Base-by-base conservation (phyloP, 2,329 filamentous ascomycete genomes). In the Chalaropsis ovoidea region DNA sequence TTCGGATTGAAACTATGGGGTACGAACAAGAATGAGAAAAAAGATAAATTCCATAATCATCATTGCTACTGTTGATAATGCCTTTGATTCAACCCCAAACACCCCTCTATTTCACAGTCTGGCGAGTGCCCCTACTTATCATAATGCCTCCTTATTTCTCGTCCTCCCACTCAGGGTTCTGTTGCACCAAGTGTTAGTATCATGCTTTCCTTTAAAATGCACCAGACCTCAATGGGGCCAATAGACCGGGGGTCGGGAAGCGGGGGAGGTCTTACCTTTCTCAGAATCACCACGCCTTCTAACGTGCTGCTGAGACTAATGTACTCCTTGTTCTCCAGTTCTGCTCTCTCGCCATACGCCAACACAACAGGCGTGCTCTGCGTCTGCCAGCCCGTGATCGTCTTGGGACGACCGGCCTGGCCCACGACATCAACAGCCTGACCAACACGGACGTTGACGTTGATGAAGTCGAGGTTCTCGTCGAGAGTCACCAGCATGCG, bases 311-410 rank as follows among this genome's bases (percentile, higher is more conserved):
- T 95, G 73, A 99, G 78, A 76, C 88, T 90, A 69, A 97, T 87
- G 75, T 97, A 99, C 78, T 99, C 87, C 78, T 99, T 94, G 72
- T 99, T 94, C 76, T 99, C 94, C 62, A 99, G 80, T 80, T 99
- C 94, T 10, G 94, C 94, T 72, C 95, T 83, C 80, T 99, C 94
- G 39, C 95, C 94, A 73, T 96, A 88, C n/a, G 90, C 87, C 71
- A 99, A 79, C 67, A 99, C 80, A 60, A 99, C 94, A 0, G 94
- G 94, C n/a, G 94, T 99, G 79, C 90, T 96, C 80, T 99, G 94
- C 70, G 94, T 99, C 78, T 99, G 94, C 94, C 94, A 99, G 64
- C 94, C 94, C 10, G 94, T 99, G 72, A 99, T 99, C 1, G 94
- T 99, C 86, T 99, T 97, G 70, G 94, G 94, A 69, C 93, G 85